phyloP scores from a whole-genome alignment of 495 filamentous ascomycete species.

The Choiromyces venosus region DNA sequence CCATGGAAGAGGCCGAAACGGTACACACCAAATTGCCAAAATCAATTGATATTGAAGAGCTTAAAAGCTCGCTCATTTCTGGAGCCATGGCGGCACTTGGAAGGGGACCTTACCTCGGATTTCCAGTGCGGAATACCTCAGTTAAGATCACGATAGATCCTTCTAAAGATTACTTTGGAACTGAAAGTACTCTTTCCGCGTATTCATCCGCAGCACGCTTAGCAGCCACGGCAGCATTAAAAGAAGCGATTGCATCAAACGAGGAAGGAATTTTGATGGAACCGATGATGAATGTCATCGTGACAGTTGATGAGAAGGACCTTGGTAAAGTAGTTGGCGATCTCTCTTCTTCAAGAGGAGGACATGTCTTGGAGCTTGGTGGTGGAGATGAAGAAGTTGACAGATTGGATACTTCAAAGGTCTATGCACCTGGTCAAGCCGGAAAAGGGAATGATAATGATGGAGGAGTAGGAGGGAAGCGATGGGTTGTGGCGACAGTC shows the following conservation, averaged over 20 bases:
- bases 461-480: constrained; percentile 38
- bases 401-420: constrained; percentile 59
- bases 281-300: constrained; percentile 81
- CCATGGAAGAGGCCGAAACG: constrained; percentile 39
- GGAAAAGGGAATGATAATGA: constrained; percentile 16
- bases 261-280: constrained; percentile 62
- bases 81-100: constrained; percentile 80
- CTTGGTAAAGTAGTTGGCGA: constrained; percentile 88
- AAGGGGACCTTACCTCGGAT: constrained; percentile 69
- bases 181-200: constrained; percentile 64
- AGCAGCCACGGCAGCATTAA: constrained; percentile 63
- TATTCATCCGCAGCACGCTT: constrained; percentile 70
- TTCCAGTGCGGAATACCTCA: constrained; percentile 65
- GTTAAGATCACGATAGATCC: constrained; percentile 66
- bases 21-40: constrained; percentile 24
- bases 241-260: constrained; percentile 48
- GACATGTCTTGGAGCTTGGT: constrained; percentile 74
- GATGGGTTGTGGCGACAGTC: constrained; percentile 73
- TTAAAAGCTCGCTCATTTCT: constrained; percentile 58
- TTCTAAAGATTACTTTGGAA: constrained; percentile 58
- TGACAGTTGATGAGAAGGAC: constrained; percentile 72
- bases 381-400: constrained; percentile 49
- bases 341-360: constrained; percentile 73
- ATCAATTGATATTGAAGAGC: constrained; percentile 36
- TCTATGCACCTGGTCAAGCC: constrained; percentile 63